A percentile compares a stretch with the other conserved stretches of the same genome.
phyloP scores from a whole-genome alignment of 495 filamentous ascomycete species.

The Letharia columbiana region DNA sequence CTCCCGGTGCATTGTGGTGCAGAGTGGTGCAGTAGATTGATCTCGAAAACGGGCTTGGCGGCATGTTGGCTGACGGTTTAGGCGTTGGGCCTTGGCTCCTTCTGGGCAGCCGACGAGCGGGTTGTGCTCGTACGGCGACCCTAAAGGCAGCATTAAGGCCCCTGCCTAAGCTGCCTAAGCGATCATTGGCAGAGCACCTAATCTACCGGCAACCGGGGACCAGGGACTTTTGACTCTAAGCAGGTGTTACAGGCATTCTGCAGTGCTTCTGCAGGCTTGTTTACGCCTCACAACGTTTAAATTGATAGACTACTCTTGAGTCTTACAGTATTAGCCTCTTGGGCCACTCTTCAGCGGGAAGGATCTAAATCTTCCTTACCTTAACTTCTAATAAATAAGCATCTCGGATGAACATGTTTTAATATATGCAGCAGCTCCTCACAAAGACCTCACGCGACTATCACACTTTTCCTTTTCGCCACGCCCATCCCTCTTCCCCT shows the following conservation, averaged over 20 bases:
- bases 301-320: too few species aligned
- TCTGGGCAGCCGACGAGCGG: background rate
- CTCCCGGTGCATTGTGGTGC: too few species aligned
- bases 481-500: background rate
- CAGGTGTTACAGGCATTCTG: background rate
- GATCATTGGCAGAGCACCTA: background rate
- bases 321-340: background rate
- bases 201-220: background rate
- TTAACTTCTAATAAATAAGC: too few species aligned
- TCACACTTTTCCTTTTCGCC: background rate
- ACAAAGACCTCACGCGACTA: conserved; percentile 17
- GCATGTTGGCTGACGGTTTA: background rate
- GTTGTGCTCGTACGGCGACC: too few species aligned
- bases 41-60: background rate
- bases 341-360: conserved; percentile 7
- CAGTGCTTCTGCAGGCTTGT: background rate
- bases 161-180: too few species aligned
- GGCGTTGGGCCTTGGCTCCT: conserved; percentile 8
- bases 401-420: too few species aligned
- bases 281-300: conserved; percentile 10
- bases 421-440: background rate
- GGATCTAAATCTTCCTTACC: background rate
- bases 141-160: too few species aligned
- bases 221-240: background rate
- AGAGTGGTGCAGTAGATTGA: conserved; percentile 4